Conservation (phyloP, 371 early-diverging fungal genomes). For the Saksenaea vasiformis region DNA sequence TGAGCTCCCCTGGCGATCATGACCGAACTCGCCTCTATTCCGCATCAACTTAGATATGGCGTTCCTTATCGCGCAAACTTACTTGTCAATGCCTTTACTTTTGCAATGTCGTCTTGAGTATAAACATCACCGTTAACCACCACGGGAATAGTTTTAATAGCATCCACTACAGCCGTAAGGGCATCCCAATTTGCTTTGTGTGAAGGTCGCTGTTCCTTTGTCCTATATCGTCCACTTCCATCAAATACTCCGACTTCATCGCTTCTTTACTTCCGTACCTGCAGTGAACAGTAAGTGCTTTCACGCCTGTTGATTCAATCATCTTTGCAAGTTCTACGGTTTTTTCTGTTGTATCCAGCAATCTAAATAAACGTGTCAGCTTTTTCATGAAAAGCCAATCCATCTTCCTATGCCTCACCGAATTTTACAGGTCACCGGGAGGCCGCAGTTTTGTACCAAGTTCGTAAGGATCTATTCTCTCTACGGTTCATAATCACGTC, state of each 20-base stretch:
- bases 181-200: constrained; percentile 87
- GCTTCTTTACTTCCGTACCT: constrained; percentile 44
- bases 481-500: no score
- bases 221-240: constrained; percentile 30
- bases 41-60: background rate
- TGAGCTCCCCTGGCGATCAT: constrained; percentile 93
- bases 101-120: constrained; percentile 58
- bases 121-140: constrained; percentile 94
- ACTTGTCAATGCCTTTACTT: constrained; percentile 58
- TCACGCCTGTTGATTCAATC: constrained; percentile 86
- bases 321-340: constrained; percentile 82
- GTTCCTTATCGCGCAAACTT: constrained; percentile 4
- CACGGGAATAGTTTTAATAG: constrained; percentile 74
- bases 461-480: constrained; percentile 66
- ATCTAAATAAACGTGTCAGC: constrained; percentile 28
- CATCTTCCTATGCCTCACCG: constrained; percentile 22
- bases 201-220: constrained; percentile 71
- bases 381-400: background rate
- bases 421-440: constrained; percentile 86
- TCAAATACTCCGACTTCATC: background rate
- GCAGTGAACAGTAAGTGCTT: constrained; percentile 91
- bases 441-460: constrained; percentile 70
- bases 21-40: constrained; percentile 61
- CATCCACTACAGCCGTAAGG: constrained; percentile 70
- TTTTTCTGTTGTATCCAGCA: constrained; percentile 70